Evolutionary conservation across 371 early-diverging fungal genomes (phyloP), one percentile per base, ranked within the genome.

Genomic region (Dichotomocladium elegans): DNA sequence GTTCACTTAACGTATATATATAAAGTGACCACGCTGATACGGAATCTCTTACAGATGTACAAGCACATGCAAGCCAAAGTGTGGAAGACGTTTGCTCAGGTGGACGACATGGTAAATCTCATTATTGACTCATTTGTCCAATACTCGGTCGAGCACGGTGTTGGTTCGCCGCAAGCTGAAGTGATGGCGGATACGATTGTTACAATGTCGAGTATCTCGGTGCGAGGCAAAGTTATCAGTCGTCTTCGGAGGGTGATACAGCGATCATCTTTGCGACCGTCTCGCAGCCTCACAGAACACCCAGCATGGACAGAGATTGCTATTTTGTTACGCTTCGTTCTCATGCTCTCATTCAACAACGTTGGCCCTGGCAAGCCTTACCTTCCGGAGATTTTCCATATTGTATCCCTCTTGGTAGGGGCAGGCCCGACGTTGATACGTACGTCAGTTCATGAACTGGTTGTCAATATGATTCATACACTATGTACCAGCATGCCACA

Each of bases 261-360:
- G 41, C 72, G 80, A 49, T 91, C 92, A 6, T 88, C 90, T n/a
- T 53, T 81, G 28, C 78, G 81, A 53, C 88, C 89, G 30, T 83
- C 79, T 25, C 63, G 84, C 17, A 79, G 76, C 33, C 64, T 95
- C 25, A 80, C 87, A 0, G 87, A 92, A 12, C 94, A 92, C 58
- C 71, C 84, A 24, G 79, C 87, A 15, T 95, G 94, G 95, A 73
- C 82, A 4, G 91, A 94, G 60, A 92, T 96, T 53, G 88, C 91
- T 0, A 88, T 92, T 9, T 73, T 95, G 27, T 70, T 93, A 41
- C 85, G 95, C 6, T 89, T 93, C 68, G 79, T 88, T 33, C 72
- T 94, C 50, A 91, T 93, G 79, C 70, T 93, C 26, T 92, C 93
- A 6, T 96, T 95, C 75, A 90, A 90, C 57, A 90, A 92, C 57